Percentiles rank a stretch among this genome's conserved stretches.
These are phyloP conservation scores for Cladophialophora immunda DNA, from an alignment of 2,329 filamentous ascomycete genomes.

Conservation along the genomic window DNA sequence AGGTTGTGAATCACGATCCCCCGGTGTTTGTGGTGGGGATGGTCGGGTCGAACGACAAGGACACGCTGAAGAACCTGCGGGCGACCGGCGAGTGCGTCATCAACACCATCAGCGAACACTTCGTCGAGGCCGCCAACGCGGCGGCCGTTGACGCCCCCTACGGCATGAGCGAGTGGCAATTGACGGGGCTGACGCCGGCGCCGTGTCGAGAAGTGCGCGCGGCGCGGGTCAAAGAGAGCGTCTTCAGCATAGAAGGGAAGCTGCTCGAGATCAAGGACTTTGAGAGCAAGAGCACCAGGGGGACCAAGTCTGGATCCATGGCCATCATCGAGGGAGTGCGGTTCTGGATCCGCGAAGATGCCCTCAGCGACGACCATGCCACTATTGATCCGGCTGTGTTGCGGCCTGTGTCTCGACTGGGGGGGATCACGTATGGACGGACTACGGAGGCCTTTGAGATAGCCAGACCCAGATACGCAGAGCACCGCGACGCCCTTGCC, in stretches of 20 bases:
- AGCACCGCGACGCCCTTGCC: not conserved
- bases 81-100: conserved; percentile 79
- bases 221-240: conserved; percentile 78
- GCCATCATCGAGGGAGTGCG: conserved; percentile 81
- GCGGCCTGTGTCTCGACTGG: conserved; percentile 75
- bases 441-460: conserved; percentile 72
- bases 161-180: conserved; percentile 57
- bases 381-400: conserved; percentile 75
- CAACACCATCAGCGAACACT: conserved; percentile 86
- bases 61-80: conserved; percentile 76
- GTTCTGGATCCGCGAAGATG: conserved; percentile 91
- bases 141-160: conserved; percentile 79
- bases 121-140: conserved; percentile 84
- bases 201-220: conserved; percentile 71
- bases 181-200: conserved; percentile 77
- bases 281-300: conserved; percentile 61
- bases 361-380: conserved; percentile 77
- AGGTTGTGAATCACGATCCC: conserved; percentile 83
- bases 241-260: conserved; percentile 83
- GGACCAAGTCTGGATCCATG: conserved; percentile 76
- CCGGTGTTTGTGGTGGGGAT: conserved; percentile 77
- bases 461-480: conserved; percentile 22
- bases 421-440: conserved; percentile 84
- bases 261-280: conserved; percentile 78
- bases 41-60: conserved; percentile 71